Evolutionary conservation across 177 flowering plant genomes (phyloP), one percentile per base, ranked within the genome.

Genomic region (Vitis hybrid): DNA sequence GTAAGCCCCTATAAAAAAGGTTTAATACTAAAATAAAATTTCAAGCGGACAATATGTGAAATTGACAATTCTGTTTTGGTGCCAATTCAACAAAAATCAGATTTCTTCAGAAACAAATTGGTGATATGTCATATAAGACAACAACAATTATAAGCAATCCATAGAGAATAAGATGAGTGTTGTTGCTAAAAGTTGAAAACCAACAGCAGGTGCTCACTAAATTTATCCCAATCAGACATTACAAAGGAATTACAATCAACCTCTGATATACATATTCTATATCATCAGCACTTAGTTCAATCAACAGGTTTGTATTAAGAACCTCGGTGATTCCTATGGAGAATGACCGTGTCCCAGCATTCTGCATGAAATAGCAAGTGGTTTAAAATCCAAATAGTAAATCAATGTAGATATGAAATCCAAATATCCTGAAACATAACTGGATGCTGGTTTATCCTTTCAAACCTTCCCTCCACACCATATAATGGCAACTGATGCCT

Each of bases 361-460:
- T 82, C 97, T 92, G 87, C 78, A 85, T 6, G 76, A 55, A 50
- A 69, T 58, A 51, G 22, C 51, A 78, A 66, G 49, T 26, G 9
- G 65, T 55, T 39, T 50, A 50, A 64, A 73, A 59, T 55, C 18
- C 5, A 56, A 66, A 68, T 12, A 53, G 68, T 18, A 50, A 19
- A 56, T 59, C n/a, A 2, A 34, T 29, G 10, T 22, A 29, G 59
- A 59, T 63, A 20, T 11, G 12, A 49, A 77, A 31, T 69, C 4
- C 18, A 16, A 16, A 68, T 22, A 26, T 59, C 1, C 15, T 22
- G 66, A 79, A 75, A 76, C 90, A 64, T 88, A 83, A 94, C 98
- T 82, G 97, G 97, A 82, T 94, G 94, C 74, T 88, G 85, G 65
- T 94, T 94, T 68, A 92, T 90, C 89, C 98, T 87, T 69, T 88